phyloP scores from a whole-genome alignment of 2,329 filamentous ascomycete species.

The Calonectria henricotiae region DNA sequence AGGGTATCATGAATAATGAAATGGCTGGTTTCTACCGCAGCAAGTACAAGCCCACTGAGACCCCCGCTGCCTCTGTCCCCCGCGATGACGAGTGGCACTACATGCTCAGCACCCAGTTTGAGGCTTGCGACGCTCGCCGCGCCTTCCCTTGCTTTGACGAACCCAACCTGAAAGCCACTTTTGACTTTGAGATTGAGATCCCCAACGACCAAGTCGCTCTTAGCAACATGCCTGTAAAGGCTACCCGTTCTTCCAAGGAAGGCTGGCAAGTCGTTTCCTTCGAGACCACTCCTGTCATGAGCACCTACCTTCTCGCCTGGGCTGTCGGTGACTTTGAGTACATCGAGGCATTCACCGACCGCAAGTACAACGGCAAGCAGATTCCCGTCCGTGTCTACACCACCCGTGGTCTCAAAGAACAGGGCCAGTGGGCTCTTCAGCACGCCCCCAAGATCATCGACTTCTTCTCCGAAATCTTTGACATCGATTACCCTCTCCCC shows the following conservation, averaged over 20 bases:
- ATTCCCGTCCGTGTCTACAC: slow-evolving; percentile 97
- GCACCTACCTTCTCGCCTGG: slow-evolving; percentile 93
- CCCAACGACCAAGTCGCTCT: slow-evolving; percentile 90
- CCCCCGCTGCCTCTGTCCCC: slow-evolving; percentile 84
- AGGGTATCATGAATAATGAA: slow-evolving; percentile 87
- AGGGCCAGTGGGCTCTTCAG: slow-evolving; percentile 90
- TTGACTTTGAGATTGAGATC: slow-evolving; percentile 93
- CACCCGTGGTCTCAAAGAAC: slow-evolving; percentile 92
- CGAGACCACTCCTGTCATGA: slow-evolving; percentile 90
- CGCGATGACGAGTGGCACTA: slow-evolving; percentile 78
- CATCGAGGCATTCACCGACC: slow-evolving; percentile 90
- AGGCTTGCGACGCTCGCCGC: slow-evolving; percentile 93
- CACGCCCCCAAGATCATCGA: slow-evolving; percentile 96
- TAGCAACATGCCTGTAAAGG: slow-evolving; percentile 95
- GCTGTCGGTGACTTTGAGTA: slow-evolving; percentile 98
- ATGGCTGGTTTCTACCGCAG: slow-evolving; percentile 96
- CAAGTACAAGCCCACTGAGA: slow-evolving; percentile 87
- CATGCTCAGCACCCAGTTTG: slow-evolving; percentile 97
- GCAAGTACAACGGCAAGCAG: slow-evolving; percentile 91
- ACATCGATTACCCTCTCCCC: slow-evolving; percentile 92
- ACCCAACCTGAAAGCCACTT: slow-evolving; percentile 96
- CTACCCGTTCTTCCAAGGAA: slow-evolving; percentile 71
- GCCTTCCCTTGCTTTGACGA: slow-evolving; percentile 99
- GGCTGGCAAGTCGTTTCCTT: slow-evolving; percentile 85
- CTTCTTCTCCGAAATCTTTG: slow-evolving; percentile 96